Evolutionary conservation across 345 rosid species (phyloP).

Genomic region (Psidium guajava): DNA sequence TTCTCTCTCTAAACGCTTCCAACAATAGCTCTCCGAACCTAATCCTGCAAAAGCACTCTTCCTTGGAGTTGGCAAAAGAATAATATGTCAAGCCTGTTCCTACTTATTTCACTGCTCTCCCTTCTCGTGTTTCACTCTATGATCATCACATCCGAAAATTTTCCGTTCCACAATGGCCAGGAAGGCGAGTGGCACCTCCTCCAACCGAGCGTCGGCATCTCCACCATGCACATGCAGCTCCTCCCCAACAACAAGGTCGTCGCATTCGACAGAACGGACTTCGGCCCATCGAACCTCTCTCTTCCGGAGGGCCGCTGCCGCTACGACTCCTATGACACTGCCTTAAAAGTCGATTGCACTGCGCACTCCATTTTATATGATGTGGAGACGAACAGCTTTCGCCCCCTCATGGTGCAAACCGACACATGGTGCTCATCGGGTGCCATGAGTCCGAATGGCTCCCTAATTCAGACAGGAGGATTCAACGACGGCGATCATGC

Average conservation of each 20-base stretch:
- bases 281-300: constrained; percentile 59
- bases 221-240: constrained; percentile 96
- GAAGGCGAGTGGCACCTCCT: constrained; percentile 46
- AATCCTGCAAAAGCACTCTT: background rate
- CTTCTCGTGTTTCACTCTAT: background rate
- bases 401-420: constrained; percentile 50
- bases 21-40: background rate
- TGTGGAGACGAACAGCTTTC: constrained; percentile 29
- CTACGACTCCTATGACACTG: constrained; percentile 22
- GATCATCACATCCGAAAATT: background rate
- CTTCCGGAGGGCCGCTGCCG: constrained; percentile 43
- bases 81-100: constrained; percentile 6
- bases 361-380: constrained; percentile 84
- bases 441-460: constrained; percentile 47
- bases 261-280: constrained; percentile 76
- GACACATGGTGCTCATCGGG: constrained; percentile 97
- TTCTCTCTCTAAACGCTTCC: background rate
- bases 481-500: constrained; percentile 55
- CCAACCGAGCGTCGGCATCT: constrained; percentile 56
- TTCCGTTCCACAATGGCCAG: background rate
- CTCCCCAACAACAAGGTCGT: constrained; percentile 59
- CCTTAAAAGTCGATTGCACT: constrained; percentile 45
- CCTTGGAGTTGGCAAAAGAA: background rate
- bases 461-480: constrained; percentile 76
- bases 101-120: constrained; percentile 4